phyloP scores from a whole-genome alignment of 2,329 filamentous ascomycete genomes.

The Pestalotiopsis sp. region DNA sequence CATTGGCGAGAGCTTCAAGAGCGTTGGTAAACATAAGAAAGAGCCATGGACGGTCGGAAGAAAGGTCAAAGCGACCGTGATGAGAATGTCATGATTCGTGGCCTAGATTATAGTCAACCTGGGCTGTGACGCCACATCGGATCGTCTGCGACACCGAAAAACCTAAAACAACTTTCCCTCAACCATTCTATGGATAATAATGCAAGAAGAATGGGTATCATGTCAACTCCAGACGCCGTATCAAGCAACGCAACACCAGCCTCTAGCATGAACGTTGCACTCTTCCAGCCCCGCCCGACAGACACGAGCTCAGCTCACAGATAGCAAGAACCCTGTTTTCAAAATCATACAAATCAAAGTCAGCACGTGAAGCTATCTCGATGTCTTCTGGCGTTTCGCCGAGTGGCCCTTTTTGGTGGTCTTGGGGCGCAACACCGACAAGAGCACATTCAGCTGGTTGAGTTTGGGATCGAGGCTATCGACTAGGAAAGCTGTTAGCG shows the following conservation, averaged over 20 bases:
- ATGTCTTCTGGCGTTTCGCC: not conserved
- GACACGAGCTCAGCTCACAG: not conserved
- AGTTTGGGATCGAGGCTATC: slow-evolving; percentile 17
- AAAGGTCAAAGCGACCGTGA: slow-evolving; percentile 25
- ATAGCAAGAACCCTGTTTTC: not conserved
- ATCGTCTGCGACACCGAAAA: not conserved
- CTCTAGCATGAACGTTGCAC: not conserved
- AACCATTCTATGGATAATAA: not conserved
- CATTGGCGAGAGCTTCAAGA: slow-evolving; percentile 24
- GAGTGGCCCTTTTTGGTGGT: not conserved
- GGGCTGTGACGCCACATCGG: not conserved
- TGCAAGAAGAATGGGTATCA: slow-evolving; percentile 2
- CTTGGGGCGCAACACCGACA: not conserved
- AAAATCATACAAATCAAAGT: not conserved
- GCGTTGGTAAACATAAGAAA: slow-evolving; percentile 24
- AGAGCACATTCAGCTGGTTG: slow-evolving; percentile 4
- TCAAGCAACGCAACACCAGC: not conserved
- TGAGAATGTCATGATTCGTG: not conserved
- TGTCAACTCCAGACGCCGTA: not conserved
- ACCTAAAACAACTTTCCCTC: not conserved
- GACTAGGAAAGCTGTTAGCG: slow-evolving; percentile 16
- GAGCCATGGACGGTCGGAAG: slow-evolving; percentile 15
- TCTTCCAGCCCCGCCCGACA: not conserved
- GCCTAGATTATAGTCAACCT: not conserved
- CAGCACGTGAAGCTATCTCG: not conserved